Percentiles rank a stretch among this genome's conserved stretches.
Evolutionary conservation across 1,284 basidiomycete species (phyloP).

Genomic region (Ustilago loliicola): DNA sequence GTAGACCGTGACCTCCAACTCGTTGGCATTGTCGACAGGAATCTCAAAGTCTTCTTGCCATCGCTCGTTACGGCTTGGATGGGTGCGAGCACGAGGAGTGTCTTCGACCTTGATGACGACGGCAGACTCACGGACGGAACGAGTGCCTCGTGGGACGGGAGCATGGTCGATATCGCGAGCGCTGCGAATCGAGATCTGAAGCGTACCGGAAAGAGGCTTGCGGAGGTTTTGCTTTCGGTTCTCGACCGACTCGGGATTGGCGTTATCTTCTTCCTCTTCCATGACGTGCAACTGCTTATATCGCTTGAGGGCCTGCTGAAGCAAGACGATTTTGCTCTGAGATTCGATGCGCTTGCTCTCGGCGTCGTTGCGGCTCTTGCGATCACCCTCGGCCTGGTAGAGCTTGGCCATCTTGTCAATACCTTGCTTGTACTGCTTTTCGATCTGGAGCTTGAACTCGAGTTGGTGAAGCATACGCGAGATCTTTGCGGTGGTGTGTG

Average conservation of each 20-base stretch:
- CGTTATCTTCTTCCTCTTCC: slow-evolving; percentile 79
- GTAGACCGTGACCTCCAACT: slow-evolving; percentile 96
- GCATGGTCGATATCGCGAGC: slow-evolving; percentile 96
- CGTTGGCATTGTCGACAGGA: slow-evolving; percentile 95
- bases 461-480: slow-evolving; percentile 98
- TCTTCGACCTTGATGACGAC: slow-evolving; percentile 97
- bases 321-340: slow-evolving; percentile 93
- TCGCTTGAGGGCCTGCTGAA: slow-evolving; percentile 90
- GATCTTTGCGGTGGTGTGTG: slow-evolving; percentile 95
- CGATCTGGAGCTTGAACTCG: slow-evolving; percentile 98
- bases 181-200: slow-evolving; percentile 87
- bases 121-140: slow-evolving; percentile 78
- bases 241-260: slow-evolving; percentile 74
- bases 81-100: slow-evolving; percentile 89
- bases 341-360: slow-evolving; percentile 93
- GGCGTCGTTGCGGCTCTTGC: slow-evolving; percentile 79
- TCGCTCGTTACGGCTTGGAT: slow-evolving; percentile 90
- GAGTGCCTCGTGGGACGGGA: slow-evolving; percentile 75
- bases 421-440: slow-evolving; percentile 97
- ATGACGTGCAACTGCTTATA: slow-evolving; percentile 97
- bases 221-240: slow-evolving; percentile 90
- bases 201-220: slow-evolving; percentile 93
- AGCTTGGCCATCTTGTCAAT: slow-evolving; percentile 96
- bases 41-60: slow-evolving; percentile 99
- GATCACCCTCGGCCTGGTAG: slow-evolving; percentile 95